phyloP scores from a whole-genome alignment of 2,329 filamentous ascomycete species.

The Chrysosporium keratinophilum region DNA sequence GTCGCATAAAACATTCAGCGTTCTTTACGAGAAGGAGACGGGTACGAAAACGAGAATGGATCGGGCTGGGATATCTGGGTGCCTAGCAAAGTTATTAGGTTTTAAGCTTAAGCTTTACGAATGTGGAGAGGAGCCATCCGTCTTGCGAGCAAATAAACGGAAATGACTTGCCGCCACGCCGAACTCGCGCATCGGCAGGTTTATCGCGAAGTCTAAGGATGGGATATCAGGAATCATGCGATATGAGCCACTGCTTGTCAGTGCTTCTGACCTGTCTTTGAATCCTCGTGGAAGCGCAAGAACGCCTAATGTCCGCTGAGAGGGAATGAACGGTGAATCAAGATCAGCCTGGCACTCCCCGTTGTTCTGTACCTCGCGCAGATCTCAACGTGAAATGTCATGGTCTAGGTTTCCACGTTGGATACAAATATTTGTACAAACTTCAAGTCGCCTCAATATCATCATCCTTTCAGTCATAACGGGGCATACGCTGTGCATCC shows the following conservation, averaged over 20 bases:
- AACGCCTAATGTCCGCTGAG: too few species aligned
- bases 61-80: slow-evolving; percentile 3
- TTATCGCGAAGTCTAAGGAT: background rate
- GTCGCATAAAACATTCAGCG: background rate
- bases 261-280: too few species aligned
- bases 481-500: too few species aligned
- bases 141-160: slow-evolving; percentile 6
- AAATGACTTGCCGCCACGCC: slow-evolving; percentile 10
- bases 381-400: background rate
- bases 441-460: too few species aligned
- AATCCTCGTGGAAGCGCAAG: too few species aligned
- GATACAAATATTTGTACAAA: too few species aligned
- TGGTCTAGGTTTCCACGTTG: background rate
- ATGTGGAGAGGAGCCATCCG: slow-evolving; percentile 6
- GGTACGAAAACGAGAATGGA: background rate
- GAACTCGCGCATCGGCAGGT: slow-evolving; percentile 6
- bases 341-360: too few species aligned
- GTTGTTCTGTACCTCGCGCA: background rate
- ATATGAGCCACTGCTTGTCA: too few species aligned
- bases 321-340: too few species aligned
- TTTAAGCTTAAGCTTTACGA: slow-evolving; percentile 12
- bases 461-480: too few species aligned
- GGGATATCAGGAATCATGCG: too few species aligned
- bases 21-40: background rate
- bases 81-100: slow-evolving; percentile 2